These are phyloP conservation scores for Xylaria sp. DNA, from an alignment of 2,329 filamentous ascomycete species.

Conservation along the genomic window DNA sequence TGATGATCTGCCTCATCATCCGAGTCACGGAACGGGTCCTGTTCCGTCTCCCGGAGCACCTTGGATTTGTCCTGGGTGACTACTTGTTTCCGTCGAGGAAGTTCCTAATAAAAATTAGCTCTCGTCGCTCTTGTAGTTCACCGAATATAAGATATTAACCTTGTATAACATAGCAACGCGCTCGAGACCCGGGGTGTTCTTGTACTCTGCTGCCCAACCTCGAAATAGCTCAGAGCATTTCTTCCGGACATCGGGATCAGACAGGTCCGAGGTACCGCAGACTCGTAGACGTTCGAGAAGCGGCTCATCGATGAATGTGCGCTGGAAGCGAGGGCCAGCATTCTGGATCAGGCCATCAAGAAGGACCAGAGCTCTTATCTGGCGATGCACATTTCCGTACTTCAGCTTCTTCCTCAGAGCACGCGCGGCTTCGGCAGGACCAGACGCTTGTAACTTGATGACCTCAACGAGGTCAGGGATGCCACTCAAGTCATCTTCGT, in stretches of 20 bases:
- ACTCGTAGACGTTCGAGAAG: constrained; percentile 91
- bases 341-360: constrained; percentile 96
- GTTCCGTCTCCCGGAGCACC: constrained; percentile 82
- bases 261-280: constrained; percentile 84
- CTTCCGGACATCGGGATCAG: constrained; percentile 84
- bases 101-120: constrained; percentile 58
- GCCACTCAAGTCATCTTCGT: constrained; percentile 90
- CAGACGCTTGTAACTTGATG: constrained; percentile 86
- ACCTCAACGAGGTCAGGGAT: constrained; percentile 96
- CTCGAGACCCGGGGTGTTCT: constrained; percentile 81
- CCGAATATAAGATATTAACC: constrained; percentile 51
- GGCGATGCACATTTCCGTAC: constrained; percentile 93
- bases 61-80: constrained; percentile 82
- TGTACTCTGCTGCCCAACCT: constrained; percentile 87
- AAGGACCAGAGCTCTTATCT: constrained; percentile 87
- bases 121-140: not conserved
- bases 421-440: constrained; percentile 88
- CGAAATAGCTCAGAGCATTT: constrained; percentile 90
- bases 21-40: constrained; percentile 74
- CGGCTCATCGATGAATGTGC: constrained; percentile 88
- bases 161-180: constrained; percentile 82
- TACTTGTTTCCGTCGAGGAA: constrained; percentile 74
- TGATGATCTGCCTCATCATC: constrained; percentile 65
- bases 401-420: constrained; percentile 98
- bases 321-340: constrained; percentile 86